phyloP scores from a whole-genome alignment of 148 eudicot species.

The Spergularia marina region DNA sequence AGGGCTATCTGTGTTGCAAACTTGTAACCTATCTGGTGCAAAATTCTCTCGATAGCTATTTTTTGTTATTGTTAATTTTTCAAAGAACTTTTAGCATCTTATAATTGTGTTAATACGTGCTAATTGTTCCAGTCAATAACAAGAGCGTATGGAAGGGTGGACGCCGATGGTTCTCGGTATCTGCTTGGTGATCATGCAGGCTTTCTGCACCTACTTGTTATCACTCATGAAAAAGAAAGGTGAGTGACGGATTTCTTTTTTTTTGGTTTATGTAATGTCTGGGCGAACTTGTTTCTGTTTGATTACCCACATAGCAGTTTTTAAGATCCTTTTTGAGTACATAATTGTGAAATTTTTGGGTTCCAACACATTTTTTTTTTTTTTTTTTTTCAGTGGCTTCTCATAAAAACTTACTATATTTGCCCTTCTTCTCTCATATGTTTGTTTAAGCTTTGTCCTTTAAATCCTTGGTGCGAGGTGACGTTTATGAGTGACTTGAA shows the following conservation, averaged over 20 bases:
- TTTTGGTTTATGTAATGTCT: background rate
- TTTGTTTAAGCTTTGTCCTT: background rate
- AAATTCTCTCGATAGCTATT: background rate
- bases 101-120: conserved; percentile 9
- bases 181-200: conserved; percentile 96
- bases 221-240: conserved; percentile 94
- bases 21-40: background rate
- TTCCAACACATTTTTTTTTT: too few relatives aligned
- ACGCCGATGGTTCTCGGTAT: conserved; percentile 97
- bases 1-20: background rate
- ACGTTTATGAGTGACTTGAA: background rate
- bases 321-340: background rate
- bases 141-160: conserved; percentile 95
- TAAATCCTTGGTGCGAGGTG: background rate
- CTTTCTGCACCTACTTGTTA: conserved; percentile 90
- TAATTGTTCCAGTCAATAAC: conserved; percentile 66
- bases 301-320: background rate
- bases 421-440: background rate
- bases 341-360: background rate
- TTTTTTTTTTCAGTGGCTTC: too few relatives aligned
- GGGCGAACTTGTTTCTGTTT: background rate
- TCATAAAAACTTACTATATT: too few relatives aligned
- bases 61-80: background rate
- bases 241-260: conserved; percentile 33
- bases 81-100: background rate